phyloP scores from a whole-genome alignment of 805 yeast genomes.

The Spathaspora arborariae region DNA sequence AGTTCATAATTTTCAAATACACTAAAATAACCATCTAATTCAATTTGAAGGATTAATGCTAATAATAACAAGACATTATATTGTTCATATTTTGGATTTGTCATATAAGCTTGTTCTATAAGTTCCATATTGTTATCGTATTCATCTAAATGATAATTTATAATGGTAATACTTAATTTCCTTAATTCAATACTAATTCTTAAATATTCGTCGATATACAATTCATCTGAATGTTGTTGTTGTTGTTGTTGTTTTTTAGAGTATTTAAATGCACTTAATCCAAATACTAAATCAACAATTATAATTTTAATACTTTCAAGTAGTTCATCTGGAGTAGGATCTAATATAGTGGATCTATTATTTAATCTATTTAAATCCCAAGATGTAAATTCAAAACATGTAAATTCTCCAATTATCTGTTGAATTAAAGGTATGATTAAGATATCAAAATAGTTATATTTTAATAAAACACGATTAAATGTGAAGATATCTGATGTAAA shows the following conservation, averaged over 20 bases:
- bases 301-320: slow-evolving; percentile 19
- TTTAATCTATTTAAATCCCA: slow-evolving; percentile 8
- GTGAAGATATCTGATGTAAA: slow-evolving; percentile 20
- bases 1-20: slow-evolving; percentile 41
- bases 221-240: slow-evolving; percentile 12
- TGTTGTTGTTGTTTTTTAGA: slow-evolving; percentile 5
- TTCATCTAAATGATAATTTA: slow-evolving; percentile 39
- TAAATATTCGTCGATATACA: slow-evolving; percentile 20
- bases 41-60: slow-evolving; percentile 34
- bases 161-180: slow-evolving; percentile 30
- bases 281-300: slow-evolving; percentile 21
- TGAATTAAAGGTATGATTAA: slow-evolving; percentile 28
- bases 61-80: slow-evolving; percentile 33
- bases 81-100: slow-evolving; percentile 14
- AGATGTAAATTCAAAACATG: slow-evolving; percentile 14
- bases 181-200: slow-evolving; percentile 30
- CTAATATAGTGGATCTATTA: slow-evolving; percentile 2
- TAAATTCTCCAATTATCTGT: slow-evolving; percentile 26
- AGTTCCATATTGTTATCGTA: slow-evolving; percentile 25
- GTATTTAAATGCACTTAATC: slow-evolving; percentile 18
- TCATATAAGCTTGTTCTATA: slow-evolving; percentile 1
- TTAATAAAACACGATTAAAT: slow-evolving; percentile 22
- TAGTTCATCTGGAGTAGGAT: slow-evolving; percentile 8
- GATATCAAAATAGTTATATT: slow-evolving; percentile 24
- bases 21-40: slow-evolving; percentile 34